Percentiles rank a stretch among this genome's conserved stretches.
Evolutionary conservation across 345 rosid species (phyloP).

Genomic region (Gossypium arboreum): DNA sequence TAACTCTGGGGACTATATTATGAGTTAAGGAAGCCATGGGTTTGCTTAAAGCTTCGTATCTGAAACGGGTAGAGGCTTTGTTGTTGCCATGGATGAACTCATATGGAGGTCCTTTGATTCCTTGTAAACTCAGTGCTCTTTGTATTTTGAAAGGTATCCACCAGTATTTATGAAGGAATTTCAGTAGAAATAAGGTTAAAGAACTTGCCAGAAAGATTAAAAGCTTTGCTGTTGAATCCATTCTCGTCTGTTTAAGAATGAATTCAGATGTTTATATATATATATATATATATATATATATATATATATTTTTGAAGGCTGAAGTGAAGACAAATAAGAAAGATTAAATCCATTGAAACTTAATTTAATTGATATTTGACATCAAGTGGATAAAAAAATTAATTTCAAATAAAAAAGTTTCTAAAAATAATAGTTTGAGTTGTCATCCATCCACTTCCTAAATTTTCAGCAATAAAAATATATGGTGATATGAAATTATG

Average conservation of each 20-base stretch:
- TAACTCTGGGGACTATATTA: slow-evolving; percentile 19
- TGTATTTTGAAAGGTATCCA: slow-evolving; percentile 26
- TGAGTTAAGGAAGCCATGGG: slow-evolving; percentile 27
- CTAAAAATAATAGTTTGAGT: too few species aligned
- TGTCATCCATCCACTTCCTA: too few species aligned
- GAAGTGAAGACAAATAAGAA: too few species aligned
- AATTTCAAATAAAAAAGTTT: too few species aligned
- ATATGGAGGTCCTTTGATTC: slow-evolving; percentile 37
- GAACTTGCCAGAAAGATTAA: slow-evolving; percentile 8
- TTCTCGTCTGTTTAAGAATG: background rate
- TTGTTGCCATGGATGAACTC: slow-evolving; percentile 37
- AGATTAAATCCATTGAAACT: too few species aligned
- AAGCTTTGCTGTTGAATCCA: background rate
- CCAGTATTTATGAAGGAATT: slow-evolving; percentile 25
- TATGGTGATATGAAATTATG: too few species aligned
- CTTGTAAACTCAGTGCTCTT: slow-evolving; percentile 16
- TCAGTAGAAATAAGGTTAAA: slow-evolving; percentile 11
- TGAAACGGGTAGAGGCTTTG: slow-evolving; percentile 19
- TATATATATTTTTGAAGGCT: too few species aligned
- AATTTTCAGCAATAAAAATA: too few species aligned
- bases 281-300: background rate
- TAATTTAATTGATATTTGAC: too few species aligned
- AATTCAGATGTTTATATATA: background rate
- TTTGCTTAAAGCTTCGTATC: slow-evolving; percentile 7
- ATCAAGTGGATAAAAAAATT: too few species aligned